Percentiles rank a stretch among this genome's conserved stretches.
Evolutionary conservation across 441 rosid species (phyloP).

Genomic region (Gossypium davidsonii): DNA sequence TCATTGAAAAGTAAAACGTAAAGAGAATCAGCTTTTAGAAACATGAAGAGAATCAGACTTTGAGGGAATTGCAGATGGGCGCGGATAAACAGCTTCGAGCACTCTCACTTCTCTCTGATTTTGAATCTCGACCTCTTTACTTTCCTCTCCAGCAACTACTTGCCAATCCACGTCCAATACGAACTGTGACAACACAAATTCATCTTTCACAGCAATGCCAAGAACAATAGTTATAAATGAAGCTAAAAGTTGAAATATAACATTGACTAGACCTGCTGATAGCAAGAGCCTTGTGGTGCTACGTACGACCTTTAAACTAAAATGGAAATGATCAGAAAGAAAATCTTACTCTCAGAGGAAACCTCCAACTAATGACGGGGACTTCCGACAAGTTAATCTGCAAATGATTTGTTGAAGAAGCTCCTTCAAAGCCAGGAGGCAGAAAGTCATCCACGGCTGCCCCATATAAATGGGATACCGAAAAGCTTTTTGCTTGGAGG

Average conservation of each 20-base stretch:
- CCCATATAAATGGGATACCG: conserved; percentile 47
- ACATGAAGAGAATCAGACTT: conserved; percentile 32
- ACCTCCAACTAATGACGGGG: conserved; percentile 67
- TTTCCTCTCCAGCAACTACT: conserved; percentile 84
- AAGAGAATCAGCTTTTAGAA: conserved; percentile 2
- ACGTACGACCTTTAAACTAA: background rate
- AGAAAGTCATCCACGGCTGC: conserved; percentile 48
- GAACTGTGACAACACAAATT: conserved; percentile 39
- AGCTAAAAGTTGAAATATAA: too few relatives aligned
- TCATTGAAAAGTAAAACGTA: conserved; percentile 16
- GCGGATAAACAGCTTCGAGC: conserved; percentile 81
- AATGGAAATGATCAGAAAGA: background rate
- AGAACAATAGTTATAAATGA: conserved; percentile 7
- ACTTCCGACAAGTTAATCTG: conserved; percentile 62
- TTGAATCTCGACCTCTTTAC: conserved; percentile 54
- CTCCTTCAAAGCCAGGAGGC: conserved; percentile 93
- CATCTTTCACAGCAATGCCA: conserved; percentile 20
- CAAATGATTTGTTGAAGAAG: conserved; percentile 37
- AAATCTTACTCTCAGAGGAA: conserved; percentile 52
- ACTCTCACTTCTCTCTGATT: conserved; percentile 66
- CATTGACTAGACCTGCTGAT: too few relatives aligned
- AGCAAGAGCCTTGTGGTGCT: too few relatives aligned
- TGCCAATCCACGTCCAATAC: conserved; percentile 41
- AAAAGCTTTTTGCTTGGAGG: conserved; percentile 79
- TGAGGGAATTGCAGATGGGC: conserved; percentile 68